phyloP scores from a whole-genome alignment of 345 rosid genomes.

The Bruguiera parviflora region DNA sequence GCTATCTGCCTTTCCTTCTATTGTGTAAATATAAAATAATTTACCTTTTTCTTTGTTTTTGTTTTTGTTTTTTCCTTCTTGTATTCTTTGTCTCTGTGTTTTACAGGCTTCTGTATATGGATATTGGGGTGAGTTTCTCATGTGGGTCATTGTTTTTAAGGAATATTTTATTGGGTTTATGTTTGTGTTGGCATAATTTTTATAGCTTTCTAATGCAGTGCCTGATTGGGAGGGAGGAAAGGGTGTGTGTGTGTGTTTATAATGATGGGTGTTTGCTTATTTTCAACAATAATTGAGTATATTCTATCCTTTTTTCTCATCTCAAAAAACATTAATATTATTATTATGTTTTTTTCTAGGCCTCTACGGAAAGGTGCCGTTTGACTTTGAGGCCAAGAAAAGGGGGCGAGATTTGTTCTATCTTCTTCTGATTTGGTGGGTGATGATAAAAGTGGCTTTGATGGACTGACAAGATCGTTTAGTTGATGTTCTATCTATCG shows the following conservation, averaged over 20 bases:
- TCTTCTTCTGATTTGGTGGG: slow-evolving; percentile 4
- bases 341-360: slow-evolving; percentile 36
- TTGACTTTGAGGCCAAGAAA: slow-evolving; percentile 33
- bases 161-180: slow-evolving; percentile 2
- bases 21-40: slow-evolving; percentile 11
- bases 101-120: background rate
- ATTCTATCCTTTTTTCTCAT: background rate
- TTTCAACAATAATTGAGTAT: slow-evolving; percentile 14
- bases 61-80: background rate
- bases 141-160: slow-evolving; percentile 7
- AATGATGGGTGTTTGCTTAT: slow-evolving; percentile 24
- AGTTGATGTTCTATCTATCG: slow-evolving; percentile 6
- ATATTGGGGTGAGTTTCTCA: background rate
- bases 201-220: slow-evolving; percentile 6
- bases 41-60: slow-evolving; percentile 2
- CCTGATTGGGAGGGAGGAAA: slow-evolving; percentile 7
- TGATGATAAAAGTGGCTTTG: slow-evolving; percentile 14
- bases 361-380: slow-evolving; percentile 47
- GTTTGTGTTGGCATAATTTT: slow-evolving; percentile 16
- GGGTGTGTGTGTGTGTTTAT: background rate
- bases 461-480: slow-evolving; percentile 14
- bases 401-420: slow-evolving; percentile 1
- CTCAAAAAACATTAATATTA: background rate
- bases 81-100: background rate
- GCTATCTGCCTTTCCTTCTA: slow-evolving; percentile 19